Evolutionary conservation across 2,329 filamentous ascomycete species (phyloP), one percentile per base, ranked within the genome.

Genomic region (Trichoderma breve): DNA sequence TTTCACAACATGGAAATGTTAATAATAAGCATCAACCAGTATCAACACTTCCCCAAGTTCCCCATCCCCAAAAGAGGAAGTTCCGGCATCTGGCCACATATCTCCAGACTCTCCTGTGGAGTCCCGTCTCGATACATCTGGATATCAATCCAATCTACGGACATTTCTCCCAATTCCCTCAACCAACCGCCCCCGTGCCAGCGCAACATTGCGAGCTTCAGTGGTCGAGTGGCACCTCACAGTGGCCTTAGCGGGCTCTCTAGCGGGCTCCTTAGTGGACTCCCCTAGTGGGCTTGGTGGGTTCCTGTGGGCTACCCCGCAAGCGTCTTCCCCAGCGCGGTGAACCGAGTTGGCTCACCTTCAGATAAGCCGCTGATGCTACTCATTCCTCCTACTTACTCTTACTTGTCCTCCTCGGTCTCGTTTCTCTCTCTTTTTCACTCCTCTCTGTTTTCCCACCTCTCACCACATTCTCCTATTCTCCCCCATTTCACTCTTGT

Each of bases 361-460:
- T 70, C 57, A 70, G 66, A 70, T 51, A 62, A 70, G 57, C 55
- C 65, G 65, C 55, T 70, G 65, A 26, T 73, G 70, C 15, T 73
- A 70, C 36, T 32, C 32, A 14, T 70, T 63, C 53, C 18, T 72
- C 43, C n/a, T 60, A 24, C 28, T 60, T 32, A 26, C 73, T 71
- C 28, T 60, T 32, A 26, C 73, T 71, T 11, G 71, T 70, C 3
- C 68, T 70, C 4, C 68, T 67, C 6, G 30, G 21, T 26, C 9
- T 36, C 65, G 24, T 36, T 24, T 30, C 15, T 43, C 28, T 47
- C 26, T 26, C 39, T 28, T 61, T 30, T 51, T 55, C 26, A 7
- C 32, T 36, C 14, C 30, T 6, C 32, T 36, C 14, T 21, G 18
- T 14, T 53, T 12, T 53, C 43, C 14, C 57, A 34, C 12, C 18